Evolutionary conservation across 2,329 filamentous ascomycete species (phyloP), one percentile per base, ranked within the genome.

Genomic region (Bipolaris sorokiniana): DNA sequence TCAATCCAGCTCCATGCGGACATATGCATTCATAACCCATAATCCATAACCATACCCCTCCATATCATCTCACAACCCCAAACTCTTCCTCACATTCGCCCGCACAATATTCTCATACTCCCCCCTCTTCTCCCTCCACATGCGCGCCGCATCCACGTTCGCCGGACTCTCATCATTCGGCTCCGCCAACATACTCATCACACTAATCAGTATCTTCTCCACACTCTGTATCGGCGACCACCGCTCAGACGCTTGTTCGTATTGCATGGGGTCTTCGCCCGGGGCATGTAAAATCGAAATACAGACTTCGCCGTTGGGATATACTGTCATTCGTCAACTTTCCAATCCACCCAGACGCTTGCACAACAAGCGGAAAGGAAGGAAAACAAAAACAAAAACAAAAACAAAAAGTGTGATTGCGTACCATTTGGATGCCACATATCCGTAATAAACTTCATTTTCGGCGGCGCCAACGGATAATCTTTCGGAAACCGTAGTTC

Each of bases 261-360:
- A 99, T 51, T 94, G 94, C 78, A 90, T 95, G 73, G 91, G 88
- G 74, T 99, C 95, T 72, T 97, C 93, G 79, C 91, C 93, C 4
- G 95, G 94, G 11, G 94, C 91, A 77, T 99, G 95, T 40, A 99
- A 84, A 79, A 99, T 99, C 41, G 91, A 96, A 76, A 99, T 98
- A 83, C 95, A 99, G 56, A 99, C 91, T 64, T 89, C 87, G 70
- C 95, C 95, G 72, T 86, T 87, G 7, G 86, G 81, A 80, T 97
- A 98, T 74, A 99, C 86, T 86, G 10, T 7, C n/a, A n/a, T n/a
- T n/a, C n/a, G n/a, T n/a, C n/a, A n/a, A n/a, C n/a, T n/a, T n/a
- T n/a, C n/a, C n/a, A n/a, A n/a, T n/a, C n/a, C n/a, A n/a, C n/a
- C n/a, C n/a, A n/a, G n/a, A n/a, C n/a, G n/a, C n/a, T n/a, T n/a